Evolutionary conservation across 208 protist genomes (phyloP).

Genomic region (Trypanosoma mega): DNA sequence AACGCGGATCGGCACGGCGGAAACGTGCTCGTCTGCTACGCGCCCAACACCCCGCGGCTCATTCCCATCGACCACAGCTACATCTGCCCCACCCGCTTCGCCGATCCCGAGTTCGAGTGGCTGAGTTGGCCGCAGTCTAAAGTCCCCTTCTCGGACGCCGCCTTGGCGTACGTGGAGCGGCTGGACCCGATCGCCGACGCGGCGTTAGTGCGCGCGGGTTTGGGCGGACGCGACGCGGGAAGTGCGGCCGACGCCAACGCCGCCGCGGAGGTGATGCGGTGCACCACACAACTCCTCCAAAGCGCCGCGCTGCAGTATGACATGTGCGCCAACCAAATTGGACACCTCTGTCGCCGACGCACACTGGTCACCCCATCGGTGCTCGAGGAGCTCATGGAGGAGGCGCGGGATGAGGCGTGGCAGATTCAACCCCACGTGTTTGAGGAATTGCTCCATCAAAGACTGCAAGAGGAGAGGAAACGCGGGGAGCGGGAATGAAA

Average conservation of each 20-base stretch:
- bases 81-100: constrained; percentile 70
- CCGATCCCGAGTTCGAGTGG: constrained; percentile 85
- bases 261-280: constrained; percentile 43
- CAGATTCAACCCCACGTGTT: constrained; percentile 23
- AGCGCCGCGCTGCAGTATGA: constrained; percentile 50
- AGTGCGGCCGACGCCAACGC: constrained; percentile 29
- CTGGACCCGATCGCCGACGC: constrained; percentile 62
- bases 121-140: constrained; percentile 77
- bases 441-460: constrained; percentile 13
- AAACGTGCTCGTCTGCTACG: constrained; percentile 52
- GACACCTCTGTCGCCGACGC: constrained; percentile 44
- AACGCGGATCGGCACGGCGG: constrained; percentile 80
- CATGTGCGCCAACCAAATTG: constrained; percentile 44
- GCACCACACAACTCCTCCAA: constrained; percentile 54
- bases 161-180: constrained; percentile 45
- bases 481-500: background rate
- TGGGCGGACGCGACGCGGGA: constrained; percentile 1
- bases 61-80: constrained; percentile 89
- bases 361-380: constrained; percentile 36
- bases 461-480: background rate
- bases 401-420: constrained; percentile 46
- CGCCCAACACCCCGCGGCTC: constrained; percentile 29
- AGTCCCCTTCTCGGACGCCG: constrained; percentile 40
- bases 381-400: constrained; percentile 52
- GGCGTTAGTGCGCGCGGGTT: constrained; percentile 38